These are phyloP conservation scores for Diaporthe sp. DNA, from an alignment of 2,329 filamentous ascomycete species.

Conservation along the genomic window DNA sequence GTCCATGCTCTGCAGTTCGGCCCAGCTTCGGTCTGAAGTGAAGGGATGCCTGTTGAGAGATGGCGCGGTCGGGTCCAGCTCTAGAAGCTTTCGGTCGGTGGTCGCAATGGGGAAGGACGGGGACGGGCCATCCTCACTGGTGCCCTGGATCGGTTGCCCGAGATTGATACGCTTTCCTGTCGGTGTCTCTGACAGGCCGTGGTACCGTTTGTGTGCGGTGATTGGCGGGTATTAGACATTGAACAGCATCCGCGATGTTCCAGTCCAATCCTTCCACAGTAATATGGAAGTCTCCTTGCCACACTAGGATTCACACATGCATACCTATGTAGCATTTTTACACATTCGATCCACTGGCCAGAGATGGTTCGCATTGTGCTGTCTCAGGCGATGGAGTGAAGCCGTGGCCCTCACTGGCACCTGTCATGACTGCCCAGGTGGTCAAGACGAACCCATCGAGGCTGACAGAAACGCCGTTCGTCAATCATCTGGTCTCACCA, in stretches of 20 bases:
- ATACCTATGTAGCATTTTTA: background rate
- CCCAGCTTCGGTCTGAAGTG: conserved; percentile 14
- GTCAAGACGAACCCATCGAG: background rate
- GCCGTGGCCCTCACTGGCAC: background rate
- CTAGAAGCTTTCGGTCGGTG: conserved; percentile 27
- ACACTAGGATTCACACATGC: background rate
- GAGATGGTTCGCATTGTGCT: background rate
- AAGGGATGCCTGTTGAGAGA: conserved; percentile 24
- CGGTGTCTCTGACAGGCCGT: conserved; percentile 19
- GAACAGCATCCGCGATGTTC: conserved; percentile 3
- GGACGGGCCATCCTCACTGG: conserved; percentile 7
- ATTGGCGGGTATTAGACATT: conserved; percentile 4
- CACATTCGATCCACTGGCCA: background rate
- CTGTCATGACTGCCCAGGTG: background rate
- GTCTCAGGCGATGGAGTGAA: background rate
- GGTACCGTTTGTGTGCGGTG: background rate
- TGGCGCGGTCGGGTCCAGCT: conserved; percentile 12
- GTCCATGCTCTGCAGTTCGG: conserved; percentile 28
- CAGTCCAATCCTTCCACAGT: conserved; percentile 3
- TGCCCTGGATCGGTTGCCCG: conserved; percentile 12
- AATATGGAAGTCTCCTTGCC: background rate
- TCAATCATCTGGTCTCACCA: background rate
- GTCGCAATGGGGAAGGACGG: conserved; percentile 25
- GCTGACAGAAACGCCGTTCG: background rate
- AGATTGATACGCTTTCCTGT: conserved; percentile 16